Evolutionary conservation across 805 yeast genomes (phyloP).

Genomic region (Kazachstania viticola): DNA sequence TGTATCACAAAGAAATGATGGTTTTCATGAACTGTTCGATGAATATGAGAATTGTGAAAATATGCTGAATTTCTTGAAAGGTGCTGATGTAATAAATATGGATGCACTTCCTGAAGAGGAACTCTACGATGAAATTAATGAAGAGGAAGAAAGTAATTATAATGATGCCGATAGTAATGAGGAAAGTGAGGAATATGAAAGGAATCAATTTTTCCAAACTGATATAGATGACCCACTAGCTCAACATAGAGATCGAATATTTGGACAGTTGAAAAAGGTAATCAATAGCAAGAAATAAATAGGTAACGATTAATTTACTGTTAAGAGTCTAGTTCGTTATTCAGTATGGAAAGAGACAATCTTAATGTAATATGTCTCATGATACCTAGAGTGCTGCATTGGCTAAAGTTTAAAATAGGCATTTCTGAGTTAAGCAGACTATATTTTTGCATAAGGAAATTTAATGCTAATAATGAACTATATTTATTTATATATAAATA

Average conservation of each 20-base stretch:
- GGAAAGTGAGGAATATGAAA: constrained; percentile 28
- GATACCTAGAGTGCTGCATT: too few species aligned
- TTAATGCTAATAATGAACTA: too few species aligned
- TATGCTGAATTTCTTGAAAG: constrained; percentile 15
- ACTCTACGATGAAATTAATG: constrained; percentile 54
- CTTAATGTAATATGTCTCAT: neutral
- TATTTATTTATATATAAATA: neutral
- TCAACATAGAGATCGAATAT: constrained; percentile 49
- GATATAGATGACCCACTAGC: constrained; percentile 54
- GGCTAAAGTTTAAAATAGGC: too few species aligned
- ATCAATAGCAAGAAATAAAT: constrained; percentile 29
- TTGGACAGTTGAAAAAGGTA: constrained; percentile 45
- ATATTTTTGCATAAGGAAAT: too few species aligned
- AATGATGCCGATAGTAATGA: constrained; percentile 45
- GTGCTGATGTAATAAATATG: constrained; percentile 24
- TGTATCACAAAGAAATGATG: constrained; percentile 1
- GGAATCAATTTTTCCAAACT: constrained; percentile 44
- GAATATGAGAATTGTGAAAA: constrained; percentile 14
- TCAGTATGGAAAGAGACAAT: too few species aligned
- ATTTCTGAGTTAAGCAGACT: too few species aligned
- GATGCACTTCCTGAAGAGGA: constrained; percentile 14
- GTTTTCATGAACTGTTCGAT: constrained; percentile 15
- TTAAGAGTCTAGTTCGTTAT: too few species aligned
- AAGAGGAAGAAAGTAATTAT: constrained; percentile 40
- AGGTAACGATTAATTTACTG: too few species aligned